Evolutionary conservation across 2,329 filamentous ascomycete genomes (phyloP).

Genomic region (Plectosphaerella sp.): DNA sequence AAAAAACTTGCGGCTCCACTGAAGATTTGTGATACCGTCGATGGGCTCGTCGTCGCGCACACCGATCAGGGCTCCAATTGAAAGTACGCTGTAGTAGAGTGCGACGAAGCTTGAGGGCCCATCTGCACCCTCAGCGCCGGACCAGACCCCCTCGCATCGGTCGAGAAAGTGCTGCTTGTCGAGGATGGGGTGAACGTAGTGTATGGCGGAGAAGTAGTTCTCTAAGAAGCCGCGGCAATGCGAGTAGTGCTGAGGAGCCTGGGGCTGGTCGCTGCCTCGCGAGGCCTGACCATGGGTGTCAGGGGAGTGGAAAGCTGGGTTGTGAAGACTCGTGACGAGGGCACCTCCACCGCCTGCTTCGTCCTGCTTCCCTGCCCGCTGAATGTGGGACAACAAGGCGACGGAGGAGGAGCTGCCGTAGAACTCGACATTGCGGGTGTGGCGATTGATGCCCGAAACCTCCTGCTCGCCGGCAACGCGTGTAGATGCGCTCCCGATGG

Average conservation of each 20-base stretch:
- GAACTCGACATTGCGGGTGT: constrained; percentile 41
- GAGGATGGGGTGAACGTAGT: constrained; percentile 42
- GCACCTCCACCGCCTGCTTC: constrained; percentile 23
- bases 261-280: not conserved
- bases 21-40: constrained; percentile 35
- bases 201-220: constrained; percentile 42
- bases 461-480: constrained; percentile 27
- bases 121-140: constrained; percentile 13
- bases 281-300: constrained; percentile 3
- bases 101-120: constrained; percentile 36
- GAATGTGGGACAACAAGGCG: constrained; percentile 36
- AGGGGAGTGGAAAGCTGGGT: constrained; percentile 33
- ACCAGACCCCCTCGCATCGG: constrained; percentile 38
- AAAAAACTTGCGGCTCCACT: constrained; percentile 42
- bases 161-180: constrained; percentile 38
- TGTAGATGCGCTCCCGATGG: constrained; percentile 16
- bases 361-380: constrained; percentile 18
- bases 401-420: constrained; percentile 44
- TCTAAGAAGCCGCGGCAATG: constrained; percentile 40
- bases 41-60: constrained; percentile 36
- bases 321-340: constrained; percentile 39
- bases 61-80: constrained; percentile 39
- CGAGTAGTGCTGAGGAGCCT: constrained; percentile 26
- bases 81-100: constrained; percentile 40
- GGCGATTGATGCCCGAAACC: constrained; percentile 36